phyloP scores from a whole-genome alignment of 2,329 filamentous ascomycete species.

The Exophiala bonariae region DNA sequence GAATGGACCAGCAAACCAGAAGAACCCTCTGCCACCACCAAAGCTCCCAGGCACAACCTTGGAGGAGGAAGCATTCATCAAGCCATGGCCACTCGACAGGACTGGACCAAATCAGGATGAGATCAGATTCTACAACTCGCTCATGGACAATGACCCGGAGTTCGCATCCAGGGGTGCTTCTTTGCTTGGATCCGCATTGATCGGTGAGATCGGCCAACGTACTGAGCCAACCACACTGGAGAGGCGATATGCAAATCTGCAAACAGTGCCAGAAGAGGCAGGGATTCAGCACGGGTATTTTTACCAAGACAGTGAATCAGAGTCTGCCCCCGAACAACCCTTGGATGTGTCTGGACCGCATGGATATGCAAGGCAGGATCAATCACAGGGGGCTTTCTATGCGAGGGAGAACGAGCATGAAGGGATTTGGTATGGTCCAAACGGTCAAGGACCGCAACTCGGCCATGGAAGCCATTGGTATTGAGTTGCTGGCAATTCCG shows the following conservation, averaged over 20 bases:
- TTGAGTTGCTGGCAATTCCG: too few relatives aligned
- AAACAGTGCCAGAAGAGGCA: not conserved
- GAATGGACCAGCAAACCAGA: slow-evolving; percentile 10
- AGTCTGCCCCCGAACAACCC: too few relatives aligned
- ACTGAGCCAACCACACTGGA: slow-evolving; percentile 6
- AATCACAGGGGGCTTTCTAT: too few relatives aligned
- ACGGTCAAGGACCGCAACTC: too few relatives aligned
- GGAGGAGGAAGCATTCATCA: slow-evolving; percentile 14
- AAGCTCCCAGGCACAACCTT: slow-evolving; percentile 11
- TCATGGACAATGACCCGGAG: slow-evolving; percentile 16
- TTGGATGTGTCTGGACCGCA: too few relatives aligned
- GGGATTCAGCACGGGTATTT: slow-evolving; percentile 1
- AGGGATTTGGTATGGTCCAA: too few relatives aligned
- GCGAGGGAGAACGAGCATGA: too few relatives aligned
- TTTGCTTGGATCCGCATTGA: slow-evolving; percentile 15
- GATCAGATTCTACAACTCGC: slow-evolving; percentile 10
- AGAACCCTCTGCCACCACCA: slow-evolving; percentile 20
- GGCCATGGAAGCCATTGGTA: too few relatives aligned
- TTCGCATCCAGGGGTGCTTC: slow-evolving; percentile 15
- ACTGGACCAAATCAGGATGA: slow-evolving; percentile 19
- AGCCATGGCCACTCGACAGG: slow-evolving; percentile 12
- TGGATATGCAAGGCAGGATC: too few relatives aligned
- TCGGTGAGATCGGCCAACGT: slow-evolving; percentile 17
- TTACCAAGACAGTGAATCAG: too few relatives aligned
- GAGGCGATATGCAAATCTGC: slow-evolving; percentile 8